Evolutionary conservation across 2,329 filamentous ascomycete genomes (phyloP).

Genomic region (Sporothrix phasma): DNA sequence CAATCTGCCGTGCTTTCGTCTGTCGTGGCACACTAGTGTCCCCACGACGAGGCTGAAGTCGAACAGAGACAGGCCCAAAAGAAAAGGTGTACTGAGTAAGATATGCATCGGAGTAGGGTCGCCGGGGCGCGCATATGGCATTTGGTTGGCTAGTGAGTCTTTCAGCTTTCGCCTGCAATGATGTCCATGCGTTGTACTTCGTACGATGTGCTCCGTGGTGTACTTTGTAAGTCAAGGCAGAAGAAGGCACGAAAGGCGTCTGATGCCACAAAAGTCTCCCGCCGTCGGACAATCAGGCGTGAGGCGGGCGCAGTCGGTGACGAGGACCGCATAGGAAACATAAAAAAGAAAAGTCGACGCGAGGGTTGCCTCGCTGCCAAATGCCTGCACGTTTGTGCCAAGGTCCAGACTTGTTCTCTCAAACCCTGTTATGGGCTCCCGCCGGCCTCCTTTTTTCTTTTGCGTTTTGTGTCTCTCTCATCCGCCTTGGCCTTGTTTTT

Average conservation of each 20-base stretch:
- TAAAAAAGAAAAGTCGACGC: neutral
- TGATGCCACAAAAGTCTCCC: neutral
- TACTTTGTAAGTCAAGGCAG: too few species aligned
- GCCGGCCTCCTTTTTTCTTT: neutral
- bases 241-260: neutral
- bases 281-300: neutral
- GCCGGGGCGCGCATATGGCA: neutral
- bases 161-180: neutral
- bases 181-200: neutral
- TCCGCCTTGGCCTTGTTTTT: too few species aligned
- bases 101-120: too few species aligned
- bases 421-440: neutral
- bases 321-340: neutral
- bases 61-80: neutral
- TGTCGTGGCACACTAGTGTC: neutral
- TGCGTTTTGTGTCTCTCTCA: neutral
- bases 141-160: neutral
- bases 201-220: too few species aligned
- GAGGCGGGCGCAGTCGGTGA: neutral
- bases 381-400: neutral
- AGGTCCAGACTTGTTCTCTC: neutral
- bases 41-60: neutral
- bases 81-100: neutral
- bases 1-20: neutral
- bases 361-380: neutral